Conservation (phyloP, 345 rosid genomes). For the Triadica sebifera region DNA sequence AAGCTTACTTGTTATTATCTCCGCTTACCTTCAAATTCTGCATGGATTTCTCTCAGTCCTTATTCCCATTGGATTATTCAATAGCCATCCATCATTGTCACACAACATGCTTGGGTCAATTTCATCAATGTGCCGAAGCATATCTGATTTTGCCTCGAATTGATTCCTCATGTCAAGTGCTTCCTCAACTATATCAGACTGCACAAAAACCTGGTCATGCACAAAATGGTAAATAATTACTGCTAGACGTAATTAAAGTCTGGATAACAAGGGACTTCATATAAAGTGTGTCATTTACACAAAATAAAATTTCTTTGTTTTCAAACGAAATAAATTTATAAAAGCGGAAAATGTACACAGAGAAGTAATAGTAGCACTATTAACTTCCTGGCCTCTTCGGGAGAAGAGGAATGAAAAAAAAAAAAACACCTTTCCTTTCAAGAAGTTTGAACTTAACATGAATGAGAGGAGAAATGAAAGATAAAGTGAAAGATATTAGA, state of each 20-base stretch:
- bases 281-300: neutral
- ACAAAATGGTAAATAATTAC: neutral
- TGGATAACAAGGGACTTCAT: neutral
- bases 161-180: constrained; percentile 81
- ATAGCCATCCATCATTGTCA: constrained; percentile 69
- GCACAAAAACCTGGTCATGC: constrained; percentile 64
- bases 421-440: no score
- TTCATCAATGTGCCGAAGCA: constrained; percentile 46
- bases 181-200: constrained; percentile 85
- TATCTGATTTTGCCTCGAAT: constrained; percentile 48
- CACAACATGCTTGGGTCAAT: constrained; percentile 32
- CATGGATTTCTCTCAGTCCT: constrained; percentile 94
- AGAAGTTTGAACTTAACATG: neutral
- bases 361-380: neutral
- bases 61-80: constrained; percentile 74
- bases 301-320: neutral
- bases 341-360: neutral
- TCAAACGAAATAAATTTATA: neutral
- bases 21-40: constrained; percentile 64
- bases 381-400: no score
- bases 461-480: neutral
- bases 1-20: neutral
- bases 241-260: neutral
- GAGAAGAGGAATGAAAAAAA: no score
- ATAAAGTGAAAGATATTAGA: neutral